Percentiles rank a stretch among this genome's conserved stretches.
phyloP scores from a whole-genome alignment of 176 grass and related monocot genomes.

The Tuctoria greenei region DNA sequence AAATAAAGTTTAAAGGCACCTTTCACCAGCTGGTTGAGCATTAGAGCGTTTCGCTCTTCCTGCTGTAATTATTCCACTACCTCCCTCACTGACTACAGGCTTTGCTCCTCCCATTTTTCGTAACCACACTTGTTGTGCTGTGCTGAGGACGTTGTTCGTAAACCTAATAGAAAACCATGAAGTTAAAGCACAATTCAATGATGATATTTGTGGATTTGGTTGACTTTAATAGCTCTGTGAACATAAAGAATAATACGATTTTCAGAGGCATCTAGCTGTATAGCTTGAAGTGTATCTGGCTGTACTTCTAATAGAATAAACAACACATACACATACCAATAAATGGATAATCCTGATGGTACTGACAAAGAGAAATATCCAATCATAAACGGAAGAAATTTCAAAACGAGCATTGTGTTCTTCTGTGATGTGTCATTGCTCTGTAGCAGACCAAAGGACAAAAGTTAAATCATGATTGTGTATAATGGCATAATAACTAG shows the following conservation, averaged over 20 bases:
- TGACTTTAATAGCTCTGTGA: background rate
- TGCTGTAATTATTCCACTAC: slow-evolving; percentile 90
- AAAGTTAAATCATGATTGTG: slow-evolving; percentile 17
- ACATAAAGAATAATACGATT: background rate
- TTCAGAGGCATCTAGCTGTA: slow-evolving; percentile 2
- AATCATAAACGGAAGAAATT: slow-evolving; percentile 98
- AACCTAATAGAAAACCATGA: slow-evolving; percentile 56
- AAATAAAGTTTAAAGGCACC: slow-evolving; percentile 42
- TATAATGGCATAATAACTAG: background rate
- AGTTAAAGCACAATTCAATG: background rate
- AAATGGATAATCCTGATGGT: slow-evolving; percentile 94
- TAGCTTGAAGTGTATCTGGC: background rate
- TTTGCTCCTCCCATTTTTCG: slow-evolving; percentile 95
- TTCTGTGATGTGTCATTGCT: slow-evolving; percentile 87
- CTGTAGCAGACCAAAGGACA: slow-evolving; percentile 45
- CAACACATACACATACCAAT: slow-evolving; percentile 62
- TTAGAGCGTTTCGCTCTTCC: slow-evolving; percentile 73
- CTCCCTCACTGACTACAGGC: slow-evolving; percentile 61
- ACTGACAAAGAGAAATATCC: slow-evolving; percentile 93
- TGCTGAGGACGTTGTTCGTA: slow-evolving; percentile 95
- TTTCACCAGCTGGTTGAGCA: slow-evolving; percentile 66
- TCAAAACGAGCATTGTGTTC: slow-evolving; percentile 78
- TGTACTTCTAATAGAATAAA: slow-evolving; percentile 1
- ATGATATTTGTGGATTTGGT: background rate
- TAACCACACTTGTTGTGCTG: slow-evolving; percentile 89